Base-by-base conservation (phyloP, 202 grass and related monocot genomes). In the Saccharum hybrid region DNA sequence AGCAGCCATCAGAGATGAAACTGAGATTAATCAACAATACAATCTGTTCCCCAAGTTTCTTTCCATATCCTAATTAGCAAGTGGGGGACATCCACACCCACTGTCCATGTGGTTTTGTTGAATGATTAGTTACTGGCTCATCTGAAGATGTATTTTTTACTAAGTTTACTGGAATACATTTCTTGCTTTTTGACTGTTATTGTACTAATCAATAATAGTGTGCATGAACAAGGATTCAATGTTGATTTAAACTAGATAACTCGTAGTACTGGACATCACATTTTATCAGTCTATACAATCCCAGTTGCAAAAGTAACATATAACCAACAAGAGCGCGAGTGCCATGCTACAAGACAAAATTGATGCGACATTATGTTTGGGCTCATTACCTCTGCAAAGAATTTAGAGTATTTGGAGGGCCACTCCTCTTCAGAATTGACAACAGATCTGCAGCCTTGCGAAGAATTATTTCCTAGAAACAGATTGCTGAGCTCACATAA, bases 341-440 rank as follows among this genome's bases (percentile, higher is more conserved):
- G 4, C 0, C 41, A 51, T 2, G 15, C 15, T 6, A 7, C 1
- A 16, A 48, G 60, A 68, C 8, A 42, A 33, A 57, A 19, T 19
- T 23, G n/a, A 81, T 43, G 12, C 45, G 22, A 52, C 9, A 57
- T 4, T 18, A 15, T 6, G 46, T 56, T 23, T n/a, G 12, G 71
- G 38, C 28, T 61, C 2, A 41, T 71, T 88, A 98, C 96, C 90
- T 88, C 71, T 40, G 93, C 81, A 30, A 98, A 95, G 59, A 98
- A 84, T 75, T 98, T 98, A 60, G 90, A 98, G 84, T 95, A 93
- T 75, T 98, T 98, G 59, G 90, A 98, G 52, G 96, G 96, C 92
- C 96, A 98, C 45, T 98, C 96, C 5, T 95, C 92, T 40, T 74
- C 77, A 0, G 89, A 76, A 68, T 66, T 86, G 66, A 93, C 92